Base-by-base conservation (phyloP, 129 eudicot species). In the Arctium minus region DNA sequence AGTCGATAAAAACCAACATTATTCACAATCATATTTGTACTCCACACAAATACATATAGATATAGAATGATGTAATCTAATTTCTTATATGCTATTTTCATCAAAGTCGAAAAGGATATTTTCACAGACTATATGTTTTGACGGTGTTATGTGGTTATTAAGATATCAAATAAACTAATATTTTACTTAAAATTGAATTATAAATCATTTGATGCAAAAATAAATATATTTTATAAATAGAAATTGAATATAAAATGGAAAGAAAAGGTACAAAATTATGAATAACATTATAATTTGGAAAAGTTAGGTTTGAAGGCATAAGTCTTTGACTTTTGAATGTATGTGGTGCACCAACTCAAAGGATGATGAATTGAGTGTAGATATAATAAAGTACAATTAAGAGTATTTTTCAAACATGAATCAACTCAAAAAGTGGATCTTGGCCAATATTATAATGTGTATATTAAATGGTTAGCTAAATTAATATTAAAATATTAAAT, bases 381-480 rank as follows among this genome's bases (percentile, higher is more conserved):
- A 77, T 40, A 83, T 37, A 72, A 27, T 9, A 83, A 83, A 77
- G 78, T 76, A 76, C 53, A 76, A 77, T 27, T 56, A 48, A 22
- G 78, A 76, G 78, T 77, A 82, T 77, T 83, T 83, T 74, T 53
- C 73, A 76, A 77, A 77, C 86, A 76, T 83, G 64, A 69, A 76
- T 83, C 73, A 83, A 83, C 86, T 83, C 82, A 77, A 83, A 70
- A 77, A 83, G 86, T 60, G 86, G 86, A 83, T 83, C 86, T 83
- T 36, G 32, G 81, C 37, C 64, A 53, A 83, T 67, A 35, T 83
- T 83, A 42, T 76, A 83, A 70, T 83, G 44, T 17, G 32, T 18
- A 69, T 76, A 76, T 82, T 76, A 33, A 69, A 75, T 76, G 65
- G 86, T 77, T 76, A 76, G 77, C 72, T 76, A 76, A 69, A 68